A percentile compares a stretch with the other conserved stretches of the same genome.
These are phyloP conservation scores for Podaxis mareebaensis DNA, from an alignment of 768 basidiomycete genomes.

Conservation along the genomic window DNA sequence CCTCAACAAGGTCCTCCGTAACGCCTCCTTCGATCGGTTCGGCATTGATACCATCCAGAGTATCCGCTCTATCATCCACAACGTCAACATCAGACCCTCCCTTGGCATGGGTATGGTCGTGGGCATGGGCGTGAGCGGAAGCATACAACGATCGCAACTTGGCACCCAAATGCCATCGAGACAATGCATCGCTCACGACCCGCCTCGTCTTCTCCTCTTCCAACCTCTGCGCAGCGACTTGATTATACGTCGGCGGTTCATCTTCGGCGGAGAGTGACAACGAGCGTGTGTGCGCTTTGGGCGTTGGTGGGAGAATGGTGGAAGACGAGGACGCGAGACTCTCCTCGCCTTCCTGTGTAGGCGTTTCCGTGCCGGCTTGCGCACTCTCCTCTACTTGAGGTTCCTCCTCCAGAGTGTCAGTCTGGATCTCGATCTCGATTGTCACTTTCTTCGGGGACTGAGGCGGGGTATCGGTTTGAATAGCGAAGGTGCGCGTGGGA, in stretches of 20 bases:
- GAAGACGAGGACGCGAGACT: slow-evolving; percentile 73
- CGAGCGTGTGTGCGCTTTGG: slow-evolving; percentile 42
- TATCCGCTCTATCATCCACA: background rate
- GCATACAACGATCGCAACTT: slow-evolving; percentile 29
- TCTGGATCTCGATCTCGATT: slow-evolving; percentile 66
- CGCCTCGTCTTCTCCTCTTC: slow-evolving; percentile 50
- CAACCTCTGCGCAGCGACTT: slow-evolving; percentile 51
- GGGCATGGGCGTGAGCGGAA: background rate
- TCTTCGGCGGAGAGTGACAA: slow-evolving; percentile 26
- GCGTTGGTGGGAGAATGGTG: slow-evolving; percentile 70
- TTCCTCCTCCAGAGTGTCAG: slow-evolving; percentile 43
- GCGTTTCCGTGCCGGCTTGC: slow-evolving; percentile 46
- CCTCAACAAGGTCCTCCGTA: slow-evolving; percentile 66
- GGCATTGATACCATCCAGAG: background rate
- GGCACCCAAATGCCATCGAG: slow-evolving; percentile 71
- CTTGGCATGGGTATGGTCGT: background rate
- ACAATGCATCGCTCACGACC: slow-evolving; percentile 58
- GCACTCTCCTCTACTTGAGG: slow-evolving; percentile 10
- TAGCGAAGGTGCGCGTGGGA: slow-evolving; percentile 23
- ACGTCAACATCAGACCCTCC: background rate
- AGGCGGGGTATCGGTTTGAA: slow-evolving; percentile 34
- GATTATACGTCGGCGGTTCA: slow-evolving; percentile 70
- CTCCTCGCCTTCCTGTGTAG: slow-evolving; percentile 44
- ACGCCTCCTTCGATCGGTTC: slow-evolving; percentile 47
- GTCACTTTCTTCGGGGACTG: slow-evolving; percentile 31